These are phyloP conservation scores for Vachellia collinsii DNA, from an alignment of 306 rosid species.

Conservation along the genomic window DNA sequence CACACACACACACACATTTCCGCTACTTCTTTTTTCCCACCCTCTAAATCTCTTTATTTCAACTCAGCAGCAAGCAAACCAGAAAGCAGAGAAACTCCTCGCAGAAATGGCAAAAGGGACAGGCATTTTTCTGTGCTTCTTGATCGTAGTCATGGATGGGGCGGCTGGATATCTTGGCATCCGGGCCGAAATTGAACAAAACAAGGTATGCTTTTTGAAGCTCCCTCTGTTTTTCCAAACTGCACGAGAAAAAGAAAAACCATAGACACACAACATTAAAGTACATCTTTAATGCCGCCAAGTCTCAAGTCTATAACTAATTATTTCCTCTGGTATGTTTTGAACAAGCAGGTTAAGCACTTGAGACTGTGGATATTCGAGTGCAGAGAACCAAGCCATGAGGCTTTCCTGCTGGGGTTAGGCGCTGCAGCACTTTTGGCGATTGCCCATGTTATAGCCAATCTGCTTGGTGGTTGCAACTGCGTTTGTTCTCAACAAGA, in stretches of 20 bases:
- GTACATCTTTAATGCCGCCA: not conserved
- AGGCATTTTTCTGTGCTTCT: conserved; percentile 68
- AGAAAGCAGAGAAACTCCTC: conserved; percentile 17
- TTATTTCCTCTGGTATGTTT: conserved; percentile 1
- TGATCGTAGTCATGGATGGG: conserved; percentile 72
- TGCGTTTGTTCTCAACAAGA: conserved; percentile 80
- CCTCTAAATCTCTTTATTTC: conserved; percentile 14
- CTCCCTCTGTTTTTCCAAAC: conserved; percentile 14
- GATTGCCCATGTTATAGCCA: conserved; percentile 71
- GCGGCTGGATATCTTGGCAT: conserved; percentile 88
- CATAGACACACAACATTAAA: not conserved
- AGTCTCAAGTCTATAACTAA: not conserved
- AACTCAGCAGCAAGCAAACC: conserved; percentile 14
- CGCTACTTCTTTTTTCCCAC: not conserved
- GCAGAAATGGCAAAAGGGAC: conserved; percentile 54
- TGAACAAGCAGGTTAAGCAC: conserved; percentile 69
- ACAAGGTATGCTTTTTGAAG: conserved; percentile 60
- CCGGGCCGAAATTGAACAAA: conserved; percentile 87
- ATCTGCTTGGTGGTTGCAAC: conserved; percentile 80
- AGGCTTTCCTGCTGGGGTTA: conserved; percentile 81
- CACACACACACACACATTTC: conserved; percentile 21
- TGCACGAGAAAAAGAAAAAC: not conserved
- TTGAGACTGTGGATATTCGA: conserved; percentile 87
- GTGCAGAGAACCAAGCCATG: conserved; percentile 87
- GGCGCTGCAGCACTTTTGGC: conserved; percentile 73